Conservation (phyloP, 2,329 filamentous ascomycete genomes). For the Epichloe glyceriae region DNA sequence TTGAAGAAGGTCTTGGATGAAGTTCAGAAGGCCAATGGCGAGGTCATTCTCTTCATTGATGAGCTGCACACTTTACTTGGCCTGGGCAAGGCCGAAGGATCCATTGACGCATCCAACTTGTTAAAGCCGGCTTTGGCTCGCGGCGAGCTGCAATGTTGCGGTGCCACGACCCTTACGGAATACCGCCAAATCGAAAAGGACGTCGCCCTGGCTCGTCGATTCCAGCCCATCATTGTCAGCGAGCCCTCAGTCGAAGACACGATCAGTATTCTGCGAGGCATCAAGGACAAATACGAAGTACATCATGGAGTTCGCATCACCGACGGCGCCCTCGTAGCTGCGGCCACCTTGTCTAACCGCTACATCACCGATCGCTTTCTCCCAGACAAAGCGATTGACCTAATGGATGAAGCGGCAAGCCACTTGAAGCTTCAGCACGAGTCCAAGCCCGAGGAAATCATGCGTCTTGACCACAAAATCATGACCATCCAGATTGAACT, state of each 20-base stretch:
- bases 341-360: slow-evolving; percentile 82
- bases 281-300: slow-evolving; percentile 95
- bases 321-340: slow-evolving; percentile 81
- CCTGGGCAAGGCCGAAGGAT: slow-evolving; percentile 87
- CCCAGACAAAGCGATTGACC: slow-evolving; percentile 92
- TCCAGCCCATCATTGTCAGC: slow-evolving; percentile 88
- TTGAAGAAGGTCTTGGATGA: slow-evolving; percentile 85
- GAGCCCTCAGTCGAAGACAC: slow-evolving; percentile 87
- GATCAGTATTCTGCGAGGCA: slow-evolving; percentile 86
- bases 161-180: slow-evolving; percentile 84
- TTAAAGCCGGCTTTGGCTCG: slow-evolving; percentile 87
- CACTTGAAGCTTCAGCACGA: slow-evolving; percentile 87
- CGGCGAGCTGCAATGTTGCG: slow-evolving; percentile 88
- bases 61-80: slow-evolving; percentile 87
- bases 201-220: slow-evolving; percentile 78
- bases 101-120: slow-evolving; percentile 90
- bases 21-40: slow-evolving; percentile 76
- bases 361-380: slow-evolving; percentile 95
- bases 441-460: slow-evolving; percentile 90
- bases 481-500: slow-evolving; percentile 97
- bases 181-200: slow-evolving; percentile 94
- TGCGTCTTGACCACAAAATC: slow-evolving; percentile 82
- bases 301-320: slow-evolving; percentile 94
- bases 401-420: slow-evolving; percentile 91
- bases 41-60: slow-evolving; percentile 89